Evolutionary conservation across 1,284 basidiomycete species (phyloP).

Genomic region (Rhodotorula sp.): DNA sequence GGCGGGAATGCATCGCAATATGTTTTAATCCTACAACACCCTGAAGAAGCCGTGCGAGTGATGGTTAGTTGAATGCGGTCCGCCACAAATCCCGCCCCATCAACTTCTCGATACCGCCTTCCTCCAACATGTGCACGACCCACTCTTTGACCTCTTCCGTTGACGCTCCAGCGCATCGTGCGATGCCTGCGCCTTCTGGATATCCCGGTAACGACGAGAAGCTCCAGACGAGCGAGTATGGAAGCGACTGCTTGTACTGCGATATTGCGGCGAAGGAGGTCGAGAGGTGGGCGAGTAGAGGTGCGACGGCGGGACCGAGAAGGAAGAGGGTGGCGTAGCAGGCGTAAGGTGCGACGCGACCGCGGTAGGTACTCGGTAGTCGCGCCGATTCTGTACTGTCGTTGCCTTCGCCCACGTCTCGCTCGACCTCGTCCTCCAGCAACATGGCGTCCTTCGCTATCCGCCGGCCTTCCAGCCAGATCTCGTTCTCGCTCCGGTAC

Average conservation of each 20-base stretch:
- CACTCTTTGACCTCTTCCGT: slow-evolving; percentile 69
- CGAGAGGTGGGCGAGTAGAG: slow-evolving; percentile 55
- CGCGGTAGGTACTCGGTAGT: slow-evolving; percentile 53
- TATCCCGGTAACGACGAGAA: slow-evolving; percentile 21
- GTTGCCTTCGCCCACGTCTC: background rate
- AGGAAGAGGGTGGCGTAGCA: slow-evolving; percentile 81
- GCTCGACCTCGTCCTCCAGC: slow-evolving; percentile 57
- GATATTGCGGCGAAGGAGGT: slow-evolving; percentile 58
- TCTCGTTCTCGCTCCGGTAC: slow-evolving; percentile 82
- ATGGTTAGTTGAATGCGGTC: slow-evolving; percentile 55
- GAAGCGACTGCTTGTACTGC: slow-evolving; percentile 58
- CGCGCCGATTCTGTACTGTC: background rate
- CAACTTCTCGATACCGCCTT: slow-evolving; percentile 46
- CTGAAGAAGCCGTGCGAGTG: background rate
- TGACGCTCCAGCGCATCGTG: slow-evolving; percentile 69
- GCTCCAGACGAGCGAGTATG: slow-evolving; percentile 66
- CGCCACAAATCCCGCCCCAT: slow-evolving; percentile 65
- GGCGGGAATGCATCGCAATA: no score
- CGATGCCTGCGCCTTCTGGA: slow-evolving; percentile 54
- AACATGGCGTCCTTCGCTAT: slow-evolving; percentile 73
- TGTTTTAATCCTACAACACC: background rate
- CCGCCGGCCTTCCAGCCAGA: slow-evolving; percentile 63
- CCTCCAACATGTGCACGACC: slow-evolving; percentile 54
- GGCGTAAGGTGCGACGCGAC: slow-evolving; percentile 68
- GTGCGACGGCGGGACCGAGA: slow-evolving; percentile 60